Conservation (phyloP, 2,329 filamentous ascomycete genomes). For the Alternaria alternata region DNA sequence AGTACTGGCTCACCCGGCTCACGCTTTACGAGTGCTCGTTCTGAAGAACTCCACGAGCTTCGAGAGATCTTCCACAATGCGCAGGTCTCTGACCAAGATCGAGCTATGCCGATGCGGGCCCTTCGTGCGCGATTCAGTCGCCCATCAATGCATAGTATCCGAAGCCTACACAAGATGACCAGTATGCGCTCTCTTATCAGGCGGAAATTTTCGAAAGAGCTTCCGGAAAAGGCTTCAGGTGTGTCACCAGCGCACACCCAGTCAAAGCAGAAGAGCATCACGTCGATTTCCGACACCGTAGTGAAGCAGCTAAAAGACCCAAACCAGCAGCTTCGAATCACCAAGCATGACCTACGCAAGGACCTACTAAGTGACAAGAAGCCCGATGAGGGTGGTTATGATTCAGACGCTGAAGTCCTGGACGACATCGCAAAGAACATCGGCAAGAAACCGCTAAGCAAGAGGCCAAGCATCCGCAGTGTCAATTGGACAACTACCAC, state of each 20-base stretch:
- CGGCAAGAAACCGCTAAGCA: constrained; percentile 39
- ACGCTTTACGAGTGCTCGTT: constrained; percentile 40
- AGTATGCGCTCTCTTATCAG: constrained; percentile 47
- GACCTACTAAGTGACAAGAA: constrained; percentile 44
- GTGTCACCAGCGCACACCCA: constrained; percentile 8
- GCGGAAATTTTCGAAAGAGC: constrained; percentile 43
- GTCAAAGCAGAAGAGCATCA: constrained; percentile 13
- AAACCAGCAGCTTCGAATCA: constrained; percentile 39
- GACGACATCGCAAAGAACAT: constrained; percentile 43
- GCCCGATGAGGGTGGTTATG: constrained; percentile 47
- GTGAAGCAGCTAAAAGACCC: constrained; percentile 32
- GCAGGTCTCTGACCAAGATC: constrained; percentile 19
- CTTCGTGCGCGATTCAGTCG: constrained; percentile 33
- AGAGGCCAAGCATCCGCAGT: constrained; percentile 47
- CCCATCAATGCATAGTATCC: constrained; percentile 42
- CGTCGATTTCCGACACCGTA: constrained; percentile 30
- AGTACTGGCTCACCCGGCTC: constrained; percentile 30
- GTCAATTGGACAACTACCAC: constrained; percentile 45
- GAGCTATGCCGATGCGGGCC: constrained; percentile 22
- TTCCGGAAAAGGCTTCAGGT: constrained; percentile 23
- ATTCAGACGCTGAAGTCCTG: constrained; percentile 49
- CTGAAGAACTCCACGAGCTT: constrained; percentile 45
- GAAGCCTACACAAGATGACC: constrained; percentile 46
- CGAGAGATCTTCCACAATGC: constrained; percentile 46
- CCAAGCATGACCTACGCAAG: constrained; percentile 42